Percentiles rank a stretch among this genome's conserved stretches.
Evolutionary conservation across 805 yeast species (phyloP).

Genomic region (Candida nanaspora): DNA sequence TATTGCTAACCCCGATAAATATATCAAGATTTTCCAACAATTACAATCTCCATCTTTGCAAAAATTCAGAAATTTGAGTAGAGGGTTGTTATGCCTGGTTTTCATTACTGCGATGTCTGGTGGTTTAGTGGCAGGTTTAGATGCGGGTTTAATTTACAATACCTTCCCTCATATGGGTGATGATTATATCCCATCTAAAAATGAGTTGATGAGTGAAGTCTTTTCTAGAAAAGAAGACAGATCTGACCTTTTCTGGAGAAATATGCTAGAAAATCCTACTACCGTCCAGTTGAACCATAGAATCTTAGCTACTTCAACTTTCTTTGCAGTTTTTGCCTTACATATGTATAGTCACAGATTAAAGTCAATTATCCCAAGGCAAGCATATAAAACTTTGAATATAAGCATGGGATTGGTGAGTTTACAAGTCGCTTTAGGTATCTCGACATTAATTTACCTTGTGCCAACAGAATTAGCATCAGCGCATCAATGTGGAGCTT

Average conservation of each 20-base stretch:
- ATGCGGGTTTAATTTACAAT: constrained; percentile 94
- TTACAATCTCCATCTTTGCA: constrained; percentile 56
- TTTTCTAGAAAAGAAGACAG: constrained; percentile 61
- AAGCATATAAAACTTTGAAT: constrained; percentile 50
- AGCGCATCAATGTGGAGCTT: constrained; percentile 94
- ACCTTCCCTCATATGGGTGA: constrained; percentile 98
- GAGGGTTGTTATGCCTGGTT: constrained; percentile 57
- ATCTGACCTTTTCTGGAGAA: constrained; percentile 85
- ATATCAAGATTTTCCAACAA: constrained; percentile 45
- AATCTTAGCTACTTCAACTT: constrained; percentile 74
- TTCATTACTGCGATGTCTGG: constrained; percentile 95
- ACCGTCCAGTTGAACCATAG: constrained; percentile 93
- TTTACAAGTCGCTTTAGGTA: constrained; percentile 81
- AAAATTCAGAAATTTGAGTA: constrained; percentile 47
- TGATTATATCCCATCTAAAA: constrained; percentile 60
- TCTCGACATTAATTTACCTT: constrained; percentile 73
- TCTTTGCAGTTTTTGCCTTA: constrained; percentile 58
- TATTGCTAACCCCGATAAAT: constrained; percentile 55
- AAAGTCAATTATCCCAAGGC: constrained; percentile 48
- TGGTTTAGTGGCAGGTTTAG: constrained; percentile 96
- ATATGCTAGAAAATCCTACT: constrained; percentile 88
- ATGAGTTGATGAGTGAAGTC: constrained; percentile 70
- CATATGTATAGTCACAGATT: constrained; percentile 61
- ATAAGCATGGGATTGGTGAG: constrained; percentile 77
- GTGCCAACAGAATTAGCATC: constrained; percentile 95